Evolutionary conservation across 148 eudicot genomes (phyloP), one percentile per base, ranked within the genome.

Genomic region (Camellia lanceoleosa): DNA sequence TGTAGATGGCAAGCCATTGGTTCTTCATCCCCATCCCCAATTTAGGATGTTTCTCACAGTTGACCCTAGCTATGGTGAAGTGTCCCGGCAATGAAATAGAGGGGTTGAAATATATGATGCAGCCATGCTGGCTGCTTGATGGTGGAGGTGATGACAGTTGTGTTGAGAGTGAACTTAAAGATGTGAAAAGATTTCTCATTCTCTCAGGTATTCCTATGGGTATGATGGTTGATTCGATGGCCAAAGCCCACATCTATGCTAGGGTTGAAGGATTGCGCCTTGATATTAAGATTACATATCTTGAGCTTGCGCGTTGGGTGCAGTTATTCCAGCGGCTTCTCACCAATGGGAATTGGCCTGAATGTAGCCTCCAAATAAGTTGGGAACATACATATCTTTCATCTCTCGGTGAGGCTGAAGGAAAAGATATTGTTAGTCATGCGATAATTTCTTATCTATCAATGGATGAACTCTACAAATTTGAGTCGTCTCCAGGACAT

Each of bases 71-170:
- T 88, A 84, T 79, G 99, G 99, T 83, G 94, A 93, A 72, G 91
- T 96, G 51, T 96, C 99, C 55, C 89, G 99, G 99, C 99, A 65
- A 96, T 96, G 99, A 77, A 96, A 96, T 76, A 86, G 99, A 88
- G 99, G 98, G 60, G 92, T 93, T 67, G 99, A 96, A 80, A 87
- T 96, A 74, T 83, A 66, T 94, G 91, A 88, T 94, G 98, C 91
- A 91, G 75, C 99, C 98, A 47, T 44, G 87, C 81, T 92, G 97
- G 97, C 83, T 89, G 70, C 73, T 86, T 43, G 77, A 88, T 59
- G 80, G 68, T 71, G 82, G 79, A 66, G 16, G 76, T 74, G 55
- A 72, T 71, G 80, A 83, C 20, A 10, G 51, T 77, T 67, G 70
- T 78, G 82, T 74, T 77, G 89, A 84, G 46, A 82, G 70, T 72